A percentile compares a stretch with the other conserved stretches of the same genome.
Conservation (phyloP, 805 yeast genomes). For the Saccharomycopsis sp. region DNA sequence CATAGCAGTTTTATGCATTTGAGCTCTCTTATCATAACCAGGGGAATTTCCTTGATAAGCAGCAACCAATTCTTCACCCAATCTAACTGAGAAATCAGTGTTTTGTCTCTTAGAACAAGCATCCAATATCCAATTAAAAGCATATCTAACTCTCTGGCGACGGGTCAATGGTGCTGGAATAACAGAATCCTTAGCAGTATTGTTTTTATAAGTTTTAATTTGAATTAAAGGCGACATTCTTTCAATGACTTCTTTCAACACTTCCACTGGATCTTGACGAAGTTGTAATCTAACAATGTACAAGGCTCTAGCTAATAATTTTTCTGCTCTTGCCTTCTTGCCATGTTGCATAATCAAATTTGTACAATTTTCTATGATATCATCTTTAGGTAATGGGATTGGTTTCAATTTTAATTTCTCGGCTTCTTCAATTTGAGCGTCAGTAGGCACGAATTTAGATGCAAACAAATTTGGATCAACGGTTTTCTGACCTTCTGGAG, state of each 20-base stretch:
- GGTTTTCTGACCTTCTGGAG: slow-evolving; percentile 34
- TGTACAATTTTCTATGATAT: slow-evolving; percentile 68
- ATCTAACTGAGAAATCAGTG: slow-evolving; percentile 75
- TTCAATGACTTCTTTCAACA: slow-evolving; percentile 69
- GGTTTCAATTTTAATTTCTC: slow-evolving; percentile 42
- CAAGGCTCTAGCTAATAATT: slow-evolving; percentile 65
- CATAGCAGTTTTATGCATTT: slow-evolving; percentile 80
- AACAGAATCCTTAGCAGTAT: slow-evolving; percentile 73
- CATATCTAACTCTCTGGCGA: slow-evolving; percentile 79
- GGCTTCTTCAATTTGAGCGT: slow-evolving; percentile 55
- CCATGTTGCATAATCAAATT: slow-evolving; percentile 93
- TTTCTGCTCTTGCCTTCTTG: slow-evolving; percentile 73
- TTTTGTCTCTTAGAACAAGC: slow-evolving; percentile 75
- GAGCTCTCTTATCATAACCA: slow-evolving; percentile 76
- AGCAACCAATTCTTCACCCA: slow-evolving; percentile 81
- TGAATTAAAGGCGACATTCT: slow-evolving; percentile 78
- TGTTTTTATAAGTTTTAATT: slow-evolving; percentile 70
- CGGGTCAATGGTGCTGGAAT: slow-evolving; percentile 79
- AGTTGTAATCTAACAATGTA: slow-evolving; percentile 68
- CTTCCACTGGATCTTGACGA: slow-evolving; percentile 72
- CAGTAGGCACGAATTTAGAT: slow-evolving; percentile 46
- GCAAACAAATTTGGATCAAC: slow-evolving; percentile 30
- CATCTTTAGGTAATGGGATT: slow-evolving; percentile 59
- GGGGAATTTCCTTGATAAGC: slow-evolving; percentile 74
- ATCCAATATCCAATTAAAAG: slow-evolving; percentile 86